Conservation (phyloP, 2,329 filamentous ascomycete genomes). For the Ophiostoma triangulosporum region DNA sequence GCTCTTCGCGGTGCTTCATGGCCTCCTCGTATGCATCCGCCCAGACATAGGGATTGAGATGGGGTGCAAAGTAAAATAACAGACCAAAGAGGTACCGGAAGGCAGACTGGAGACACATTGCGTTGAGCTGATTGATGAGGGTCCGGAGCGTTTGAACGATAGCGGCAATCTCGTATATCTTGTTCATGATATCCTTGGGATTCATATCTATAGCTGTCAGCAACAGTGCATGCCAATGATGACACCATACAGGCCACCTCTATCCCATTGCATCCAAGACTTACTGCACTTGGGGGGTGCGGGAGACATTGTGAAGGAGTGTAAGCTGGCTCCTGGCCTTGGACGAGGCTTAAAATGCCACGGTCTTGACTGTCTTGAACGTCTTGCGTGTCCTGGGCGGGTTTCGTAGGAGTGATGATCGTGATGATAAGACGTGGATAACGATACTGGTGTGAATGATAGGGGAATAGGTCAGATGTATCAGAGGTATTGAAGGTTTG, state of each 20-base stretch:
- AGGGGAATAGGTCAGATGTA: background rate
- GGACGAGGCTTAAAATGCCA: too few species aligned
- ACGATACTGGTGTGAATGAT: background rate
- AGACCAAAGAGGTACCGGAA: background rate
- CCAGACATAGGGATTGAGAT: conserved; percentile 3
- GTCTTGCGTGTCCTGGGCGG: background rate
- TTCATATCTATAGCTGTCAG: background rate
- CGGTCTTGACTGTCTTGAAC: too few species aligned
- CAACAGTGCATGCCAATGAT: background rate
- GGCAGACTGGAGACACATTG: conserved; percentile 1
- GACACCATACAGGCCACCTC: too few species aligned
- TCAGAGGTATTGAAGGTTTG: background rate
- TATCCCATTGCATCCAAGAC: too few species aligned
- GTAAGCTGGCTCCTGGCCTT: too few species aligned
- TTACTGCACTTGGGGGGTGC: too few species aligned
- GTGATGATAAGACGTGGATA: background rate
- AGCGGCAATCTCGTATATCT: conserved; percentile 5
- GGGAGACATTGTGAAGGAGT: too few species aligned
- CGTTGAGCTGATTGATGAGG: conserved; percentile 4
- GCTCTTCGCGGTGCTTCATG: background rate
- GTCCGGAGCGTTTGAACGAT: conserved; percentile 3
- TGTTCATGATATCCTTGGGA: conserved; percentile 1
- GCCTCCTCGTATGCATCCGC: background rate
- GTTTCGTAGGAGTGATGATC: background rate
- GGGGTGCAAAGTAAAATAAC: conserved; percentile 5